Evolutionary conservation across 345 rosid species (phyloP), one percentile per base, ranked within the genome.

Genomic region (Euphorbia lathyris): DNA sequence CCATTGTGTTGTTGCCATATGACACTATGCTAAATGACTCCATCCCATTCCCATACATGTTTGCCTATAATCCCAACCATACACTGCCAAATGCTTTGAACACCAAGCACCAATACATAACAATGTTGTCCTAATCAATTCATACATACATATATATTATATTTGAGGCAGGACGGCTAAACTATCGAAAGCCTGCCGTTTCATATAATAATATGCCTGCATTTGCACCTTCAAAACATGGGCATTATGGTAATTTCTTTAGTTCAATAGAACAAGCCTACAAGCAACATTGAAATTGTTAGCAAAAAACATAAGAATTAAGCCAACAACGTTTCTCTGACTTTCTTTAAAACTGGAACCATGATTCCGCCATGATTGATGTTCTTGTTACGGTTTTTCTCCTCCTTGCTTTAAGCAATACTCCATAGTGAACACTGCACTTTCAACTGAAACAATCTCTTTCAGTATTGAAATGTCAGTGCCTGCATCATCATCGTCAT

Each of bases 231-330:
- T 40, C 25, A 20, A 7, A 13, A 42, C 61, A 20, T 61, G 64
- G 76, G 51, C 52, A 47, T 52, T 60, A 1, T 40, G 25, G 79
- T 66, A 45, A 74, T 63, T 74, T 52, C 56, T 4, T 26, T 11
- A 3, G 36, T 25, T 1, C 5, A 29, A 12, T 7, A 60, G 58
- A 56, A 56, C 65, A 45, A 23, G 69, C 59, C 71, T 30, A 62
- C 67, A 70, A 65, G 40, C 76, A 59, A 67, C 76, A 70, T 73
- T 70, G 72, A 69, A 83, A 29, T 53, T 62, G 73, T 66, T 78
- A 67, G 57, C 69, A 75, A 67, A 50, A 63, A 34, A 13, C 56
- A 73, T 27, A 65, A 38, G 38, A n/a, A n/a, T n/a, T n/a, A n/a
- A n/a, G n/a, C n/a, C n/a, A n/a, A n/a, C n/a, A n/a, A n/a, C n/a